phyloP scores from a whole-genome alignment of 139 green algal genomes.

The Volvox africanus region DNA sequence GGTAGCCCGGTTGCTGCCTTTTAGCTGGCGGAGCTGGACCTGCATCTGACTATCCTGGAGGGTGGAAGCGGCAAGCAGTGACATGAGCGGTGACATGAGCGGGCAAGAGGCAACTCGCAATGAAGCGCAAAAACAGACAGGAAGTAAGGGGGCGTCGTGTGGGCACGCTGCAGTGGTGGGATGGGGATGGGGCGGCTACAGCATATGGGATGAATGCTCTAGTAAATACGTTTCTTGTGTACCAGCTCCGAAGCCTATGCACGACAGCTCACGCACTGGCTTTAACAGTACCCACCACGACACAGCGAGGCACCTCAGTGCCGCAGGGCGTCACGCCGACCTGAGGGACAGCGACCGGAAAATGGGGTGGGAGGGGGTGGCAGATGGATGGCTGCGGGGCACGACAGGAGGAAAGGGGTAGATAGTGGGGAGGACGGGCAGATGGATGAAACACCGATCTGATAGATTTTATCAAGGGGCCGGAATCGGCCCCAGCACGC shows the following conservation, averaged over 20 bases:
- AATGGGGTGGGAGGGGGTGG: not conserved
- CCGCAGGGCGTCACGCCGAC: constrained; percentile 89
- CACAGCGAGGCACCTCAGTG: constrained; percentile 80
- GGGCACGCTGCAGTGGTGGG: too few species aligned
- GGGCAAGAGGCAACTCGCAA: too few species aligned
- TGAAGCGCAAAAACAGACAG: too few species aligned
- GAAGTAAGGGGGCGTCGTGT: too few species aligned
- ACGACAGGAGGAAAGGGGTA: not conserved
- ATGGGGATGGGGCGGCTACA: too few species aligned
- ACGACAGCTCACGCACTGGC: too few species aligned
- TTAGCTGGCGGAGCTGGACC: constrained; percentile 53
- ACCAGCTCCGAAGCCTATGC: too few species aligned
- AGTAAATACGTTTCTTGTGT: too few species aligned
- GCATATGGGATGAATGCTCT: too few species aligned
- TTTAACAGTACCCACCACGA: constrained; percentile 60
- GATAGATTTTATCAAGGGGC: too few species aligned
- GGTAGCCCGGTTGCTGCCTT: constrained; percentile 59
- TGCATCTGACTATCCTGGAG: constrained; percentile 55
- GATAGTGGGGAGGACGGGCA: not conserved
- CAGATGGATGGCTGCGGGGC: not conserved
- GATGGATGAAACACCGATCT: not conserved
- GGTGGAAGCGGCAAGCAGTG: not conserved
- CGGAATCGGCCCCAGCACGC: too few species aligned
- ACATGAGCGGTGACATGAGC: too few species aligned
- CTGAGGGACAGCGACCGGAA: constrained; percentile 42